Conservation (phyloP, 768 basidiomycete species). For the Boletus rubropictus region DNA sequence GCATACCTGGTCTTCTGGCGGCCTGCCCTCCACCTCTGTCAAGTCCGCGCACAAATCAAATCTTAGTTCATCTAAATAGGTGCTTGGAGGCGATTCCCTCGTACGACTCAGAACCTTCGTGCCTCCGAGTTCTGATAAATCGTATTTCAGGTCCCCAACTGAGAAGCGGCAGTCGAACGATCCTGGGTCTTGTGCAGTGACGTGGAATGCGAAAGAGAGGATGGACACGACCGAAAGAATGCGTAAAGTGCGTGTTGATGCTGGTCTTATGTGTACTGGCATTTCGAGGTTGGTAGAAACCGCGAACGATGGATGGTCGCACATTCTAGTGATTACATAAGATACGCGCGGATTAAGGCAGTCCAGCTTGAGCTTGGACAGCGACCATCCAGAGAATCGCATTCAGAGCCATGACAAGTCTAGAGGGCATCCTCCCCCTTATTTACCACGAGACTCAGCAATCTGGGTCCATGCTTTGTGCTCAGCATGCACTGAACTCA, state of each 20-base stretch:
- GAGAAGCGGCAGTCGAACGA: constrained; percentile 51
- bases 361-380: constrained; percentile 8
- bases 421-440: constrained; percentile 46
- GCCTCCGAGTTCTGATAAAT: constrained; percentile 53
- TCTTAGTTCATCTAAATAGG: constrained; percentile 49
- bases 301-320: neutral
- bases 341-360: constrained; percentile 29
- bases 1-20: constrained; percentile 65
- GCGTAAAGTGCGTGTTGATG: neutral
- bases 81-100: constrained; percentile 59
- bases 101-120: constrained; percentile 46
- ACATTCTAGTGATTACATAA: constrained; percentile 26
- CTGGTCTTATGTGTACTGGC: constrained; percentile 13
- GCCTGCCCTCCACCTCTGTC: constrained; percentile 37
- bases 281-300: constrained; percentile 15
- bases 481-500: constrained; percentile 80
- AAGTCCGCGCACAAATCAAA: constrained; percentile 69
- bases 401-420: constrained; percentile 45
- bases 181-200: constrained; percentile 33
- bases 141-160: constrained; percentile 44
- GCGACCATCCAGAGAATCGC: constrained; percentile 10
- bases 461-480: constrained; percentile 76
- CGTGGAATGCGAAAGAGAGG: constrained; percentile 20
- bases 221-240: constrained; percentile 15
- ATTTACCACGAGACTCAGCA: constrained; percentile 83